These are phyloP conservation scores for Tritrichomonas foetus DNA, from an alignment of 208 protist species.

Conservation along the genomic window DNA sequence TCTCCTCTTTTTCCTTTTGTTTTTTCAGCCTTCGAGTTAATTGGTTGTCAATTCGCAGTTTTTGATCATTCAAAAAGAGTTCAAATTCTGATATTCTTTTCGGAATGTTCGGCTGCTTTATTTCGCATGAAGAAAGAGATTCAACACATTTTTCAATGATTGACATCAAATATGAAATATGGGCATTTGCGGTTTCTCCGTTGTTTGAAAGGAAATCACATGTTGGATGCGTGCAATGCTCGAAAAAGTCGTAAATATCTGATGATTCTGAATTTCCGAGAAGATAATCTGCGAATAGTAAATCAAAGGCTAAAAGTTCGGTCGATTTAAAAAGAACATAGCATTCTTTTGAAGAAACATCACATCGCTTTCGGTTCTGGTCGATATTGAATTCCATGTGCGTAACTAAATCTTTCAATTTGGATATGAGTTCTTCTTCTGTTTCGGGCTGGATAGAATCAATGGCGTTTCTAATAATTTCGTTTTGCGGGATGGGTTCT, in stretches of 20 bases:
- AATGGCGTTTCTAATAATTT: too few relatives aligned
- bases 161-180: not conserved
- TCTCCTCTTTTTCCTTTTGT: not conserved
- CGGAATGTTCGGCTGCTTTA: not conserved
- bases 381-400: slow-evolving; percentile 39
- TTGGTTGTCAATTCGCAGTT: not conserved
- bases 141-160: not conserved
- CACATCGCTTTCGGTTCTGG: not conserved
- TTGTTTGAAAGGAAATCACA: not conserved
- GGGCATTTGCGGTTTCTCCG: not conserved
- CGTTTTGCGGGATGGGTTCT: too few relatives aligned
- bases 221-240: not conserved
- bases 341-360: not conserved
- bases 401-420: not conserved
- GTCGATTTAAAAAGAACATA: not conserved
- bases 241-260: not conserved
- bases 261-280: not conserved
- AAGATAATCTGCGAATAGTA: not conserved
- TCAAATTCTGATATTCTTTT: not conserved
- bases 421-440: too few relatives aligned
- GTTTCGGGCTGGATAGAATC: too few relatives aligned
- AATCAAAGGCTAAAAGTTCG: not conserved
- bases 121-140: not conserved
- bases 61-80: not conserved
- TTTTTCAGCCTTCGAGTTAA: not conserved